Conservation (phyloP, 768 basidiomycete genomes). For the Tylopilus cervinicoccineus region DNA sequence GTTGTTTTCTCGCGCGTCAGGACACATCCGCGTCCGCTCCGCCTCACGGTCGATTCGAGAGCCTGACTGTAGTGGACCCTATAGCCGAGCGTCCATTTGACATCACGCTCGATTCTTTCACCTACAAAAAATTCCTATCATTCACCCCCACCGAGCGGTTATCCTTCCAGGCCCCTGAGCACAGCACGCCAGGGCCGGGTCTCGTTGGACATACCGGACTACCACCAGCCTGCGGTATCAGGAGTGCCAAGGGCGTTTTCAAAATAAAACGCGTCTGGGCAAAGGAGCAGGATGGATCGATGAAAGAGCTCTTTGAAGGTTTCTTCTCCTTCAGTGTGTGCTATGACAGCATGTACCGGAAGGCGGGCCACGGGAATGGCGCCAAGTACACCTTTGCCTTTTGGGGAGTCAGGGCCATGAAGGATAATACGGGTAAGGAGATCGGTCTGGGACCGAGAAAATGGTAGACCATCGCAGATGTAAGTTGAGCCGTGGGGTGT, state of each 20-base stretch:
- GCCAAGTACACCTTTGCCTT: slow-evolving; percentile 29
- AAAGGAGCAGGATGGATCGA: slow-evolving; percentile 12
- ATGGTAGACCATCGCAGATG: background rate
- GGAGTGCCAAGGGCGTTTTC: slow-evolving; percentile 31
- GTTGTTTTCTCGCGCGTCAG: slow-evolving; percentile 23
- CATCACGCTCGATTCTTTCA: slow-evolving; percentile 24
- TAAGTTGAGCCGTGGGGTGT: background rate
- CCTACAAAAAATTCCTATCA: slow-evolving; percentile 21
- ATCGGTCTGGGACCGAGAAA: slow-evolving; percentile 31
- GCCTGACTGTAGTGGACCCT: slow-evolving; percentile 28
- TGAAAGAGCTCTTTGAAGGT: slow-evolving; percentile 39
- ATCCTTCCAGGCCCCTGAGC: slow-evolving; percentile 24
- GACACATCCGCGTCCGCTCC: slow-evolving; percentile 9
- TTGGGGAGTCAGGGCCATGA: slow-evolving; percentile 38
- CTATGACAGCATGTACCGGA: slow-evolving; percentile 32
- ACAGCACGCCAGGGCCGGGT: slow-evolving; percentile 23
- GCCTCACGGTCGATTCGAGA: slow-evolving; percentile 23
- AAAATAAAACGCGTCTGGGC: slow-evolving; percentile 36
- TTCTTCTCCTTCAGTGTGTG: slow-evolving; percentile 34
- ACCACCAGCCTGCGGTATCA: slow-evolving; percentile 30
- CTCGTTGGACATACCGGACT: slow-evolving; percentile 27
- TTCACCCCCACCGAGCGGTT: slow-evolving; percentile 27
- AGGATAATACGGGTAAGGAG: slow-evolving; percentile 30
- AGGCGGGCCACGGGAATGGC: slow-evolving; percentile 35
- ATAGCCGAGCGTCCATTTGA: slow-evolving; percentile 35